phyloP scores from a whole-genome alignment of 129 eudicot species.

The Arctium minus region DNA sequence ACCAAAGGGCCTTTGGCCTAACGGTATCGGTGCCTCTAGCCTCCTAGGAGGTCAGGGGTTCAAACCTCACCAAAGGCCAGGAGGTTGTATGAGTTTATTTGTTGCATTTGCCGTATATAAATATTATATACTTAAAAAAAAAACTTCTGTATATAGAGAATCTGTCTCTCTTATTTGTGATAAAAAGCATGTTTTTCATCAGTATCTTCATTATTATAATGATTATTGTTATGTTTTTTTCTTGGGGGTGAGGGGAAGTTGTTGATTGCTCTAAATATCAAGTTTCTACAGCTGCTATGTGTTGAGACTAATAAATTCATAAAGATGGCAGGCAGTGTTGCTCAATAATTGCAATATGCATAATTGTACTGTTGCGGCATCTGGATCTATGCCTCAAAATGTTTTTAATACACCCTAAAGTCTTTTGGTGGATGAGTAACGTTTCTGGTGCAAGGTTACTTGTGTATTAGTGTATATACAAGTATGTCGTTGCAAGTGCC shows the following conservation, averaged over 20 bases:
- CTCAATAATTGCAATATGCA: not conserved
- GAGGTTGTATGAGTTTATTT: too few species aligned
- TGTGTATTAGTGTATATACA: not conserved
- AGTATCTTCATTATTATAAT: not conserved
- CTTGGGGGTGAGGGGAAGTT: not conserved
- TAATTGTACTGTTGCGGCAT: not conserved
- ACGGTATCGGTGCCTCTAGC: too few species aligned
- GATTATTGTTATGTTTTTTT: not conserved
- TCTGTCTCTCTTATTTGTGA: not conserved
- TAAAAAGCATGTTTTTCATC: not conserved
- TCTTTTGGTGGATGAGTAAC: not conserved
- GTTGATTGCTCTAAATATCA: not conserved
- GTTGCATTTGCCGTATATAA: too few species aligned
- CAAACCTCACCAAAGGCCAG: too few species aligned
- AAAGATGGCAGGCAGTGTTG: not conserved
- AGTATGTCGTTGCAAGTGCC: not conserved
- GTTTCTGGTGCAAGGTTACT: not conserved
- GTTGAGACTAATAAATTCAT: not conserved
- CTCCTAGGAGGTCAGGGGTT: too few species aligned
- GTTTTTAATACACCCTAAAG: not conserved
- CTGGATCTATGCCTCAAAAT: not conserved
- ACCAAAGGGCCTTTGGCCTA: too few species aligned
- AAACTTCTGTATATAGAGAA: not conserved
- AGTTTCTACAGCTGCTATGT: not conserved
- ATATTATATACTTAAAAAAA: too few species aligned